These are phyloP conservation scores for Coniophora puteana DNA, from an alignment of 1,284 basidiomycete genomes.

Conservation along the genomic window DNA sequence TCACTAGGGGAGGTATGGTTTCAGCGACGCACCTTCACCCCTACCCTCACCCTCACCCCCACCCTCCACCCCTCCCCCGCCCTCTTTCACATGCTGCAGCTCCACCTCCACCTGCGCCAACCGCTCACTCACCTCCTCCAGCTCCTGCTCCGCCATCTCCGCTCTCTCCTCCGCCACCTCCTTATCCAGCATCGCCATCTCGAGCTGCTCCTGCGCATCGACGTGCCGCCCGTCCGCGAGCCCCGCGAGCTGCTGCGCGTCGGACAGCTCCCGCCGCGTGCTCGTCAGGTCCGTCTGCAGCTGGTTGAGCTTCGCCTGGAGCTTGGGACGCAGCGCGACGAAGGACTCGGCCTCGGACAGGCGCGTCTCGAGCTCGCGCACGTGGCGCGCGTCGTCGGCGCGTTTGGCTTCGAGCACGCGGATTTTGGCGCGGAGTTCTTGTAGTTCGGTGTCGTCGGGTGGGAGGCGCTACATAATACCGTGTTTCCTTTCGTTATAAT, in stretches of 20 bases:
- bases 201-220: conserved; percentile 85
- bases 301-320: conserved; percentile 82
- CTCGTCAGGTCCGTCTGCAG: conserved; percentile 76
- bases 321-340: conserved; percentile 81
- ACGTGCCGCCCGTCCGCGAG: conserved; percentile 58
- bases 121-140: conserved; percentile 76
- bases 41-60: conserved; percentile 14
- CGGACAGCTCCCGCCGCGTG: conserved; percentile 63
- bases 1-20: too few species aligned
- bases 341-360: conserved; percentile 84
- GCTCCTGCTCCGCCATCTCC: conserved; percentile 74
- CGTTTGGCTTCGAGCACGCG: conserved; percentile 85
- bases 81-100: conserved; percentile 66
- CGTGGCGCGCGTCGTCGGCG: conserved; percentile 79
- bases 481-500: too few species aligned
- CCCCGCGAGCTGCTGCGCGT: conserved; percentile 58
- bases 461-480: too few species aligned
- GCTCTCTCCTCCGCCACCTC: conserved; percentile 96
- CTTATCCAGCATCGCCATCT: conserved; percentile 94
- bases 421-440: conserved; percentile 82
- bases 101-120: conserved; percentile 85
- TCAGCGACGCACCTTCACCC: conserved; percentile 19
- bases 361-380: conserved; percentile 83
- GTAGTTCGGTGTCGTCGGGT: conserved; percentile 54
- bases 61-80: conserved; percentile 32